Conservation (phyloP, 1,284 basidiomycete genomes). For the Termitomyces sp. region DNA sequence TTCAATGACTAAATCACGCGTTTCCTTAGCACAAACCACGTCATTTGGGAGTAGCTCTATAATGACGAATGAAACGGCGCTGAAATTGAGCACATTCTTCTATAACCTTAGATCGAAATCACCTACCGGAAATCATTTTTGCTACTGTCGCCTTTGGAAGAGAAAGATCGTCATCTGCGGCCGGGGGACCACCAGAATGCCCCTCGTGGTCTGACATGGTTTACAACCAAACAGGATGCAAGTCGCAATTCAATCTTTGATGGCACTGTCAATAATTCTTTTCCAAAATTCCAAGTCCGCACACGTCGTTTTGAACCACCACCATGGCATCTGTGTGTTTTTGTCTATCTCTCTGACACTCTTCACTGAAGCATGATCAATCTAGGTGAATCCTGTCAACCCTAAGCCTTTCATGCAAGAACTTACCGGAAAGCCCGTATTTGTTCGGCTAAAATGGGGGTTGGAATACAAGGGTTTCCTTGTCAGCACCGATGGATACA, state of each 20-base stretch:
- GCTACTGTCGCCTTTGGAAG: constrained; percentile 96
- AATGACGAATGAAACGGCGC: not conserved
- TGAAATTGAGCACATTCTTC: not conserved
- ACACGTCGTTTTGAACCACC: constrained; percentile 44
- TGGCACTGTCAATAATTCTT: constrained; percentile 2
- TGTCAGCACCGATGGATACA: constrained; percentile 97
- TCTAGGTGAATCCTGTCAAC: constrained; percentile 88
- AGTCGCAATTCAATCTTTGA: not conserved
- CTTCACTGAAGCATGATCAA: constrained; percentile 12
- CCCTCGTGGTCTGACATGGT: constrained; percentile 86
- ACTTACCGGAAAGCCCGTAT: constrained; percentile 95
- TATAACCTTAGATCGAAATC: constrained; percentile 6
- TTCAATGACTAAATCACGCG: constrained; percentile 93
- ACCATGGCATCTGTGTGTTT: constrained; percentile 53
- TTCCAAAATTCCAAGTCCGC: constrained; percentile 47
- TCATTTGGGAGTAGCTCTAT: constrained; percentile 89
- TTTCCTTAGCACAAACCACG: constrained; percentile 91
- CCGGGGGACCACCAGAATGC: constrained; percentile 52
- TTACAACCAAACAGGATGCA: constrained; percentile 8
- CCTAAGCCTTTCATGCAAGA: constrained; percentile 99
- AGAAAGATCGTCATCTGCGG: constrained; percentile 86
- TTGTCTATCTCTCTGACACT: constrained; percentile 18
- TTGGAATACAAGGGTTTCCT: constrained; percentile 99
- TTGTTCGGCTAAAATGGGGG: constrained; percentile 97
- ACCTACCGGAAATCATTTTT: constrained; percentile 90